phyloP scores from a whole-genome alignment of 179 eudicot species.

The Sideroxylon spinosum region DNA sequence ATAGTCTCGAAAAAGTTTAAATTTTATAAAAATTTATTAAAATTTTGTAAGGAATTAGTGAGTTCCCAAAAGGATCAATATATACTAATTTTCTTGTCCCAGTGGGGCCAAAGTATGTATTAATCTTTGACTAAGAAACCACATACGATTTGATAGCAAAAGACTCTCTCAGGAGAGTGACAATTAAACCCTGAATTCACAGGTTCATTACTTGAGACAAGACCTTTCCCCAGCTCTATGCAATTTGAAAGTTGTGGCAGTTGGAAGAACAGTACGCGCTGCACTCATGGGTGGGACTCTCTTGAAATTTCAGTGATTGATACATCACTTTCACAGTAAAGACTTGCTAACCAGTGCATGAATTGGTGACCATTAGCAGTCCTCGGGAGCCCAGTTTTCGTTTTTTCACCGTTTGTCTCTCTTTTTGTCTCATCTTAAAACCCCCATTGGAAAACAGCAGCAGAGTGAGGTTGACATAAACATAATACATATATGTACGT shows the following conservation, averaged over 20 bases:
- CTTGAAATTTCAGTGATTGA: neutral
- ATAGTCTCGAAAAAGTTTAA: too few species aligned
- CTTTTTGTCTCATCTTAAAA: constrained; percentile 5
- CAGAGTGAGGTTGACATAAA: neutral
- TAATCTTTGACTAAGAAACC: too few species aligned
- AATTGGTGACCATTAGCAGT: constrained; percentile 7
- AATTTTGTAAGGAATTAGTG: too few species aligned
- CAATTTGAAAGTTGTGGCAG: neutral
- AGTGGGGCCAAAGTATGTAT: too few species aligned
- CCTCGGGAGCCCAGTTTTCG: neutral
- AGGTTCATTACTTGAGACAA: neutral
- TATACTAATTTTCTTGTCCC: too few species aligned
- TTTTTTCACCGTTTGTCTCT: neutral
- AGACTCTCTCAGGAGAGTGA: too few species aligned
- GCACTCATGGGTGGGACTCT: neutral
- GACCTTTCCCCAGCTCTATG: neutral
- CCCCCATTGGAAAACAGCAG: neutral
- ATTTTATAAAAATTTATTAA: too few species aligned
- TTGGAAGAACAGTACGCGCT: neutral
- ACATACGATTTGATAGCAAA: too few species aligned
- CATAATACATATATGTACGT: neutral
- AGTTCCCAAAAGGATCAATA: too few species aligned
- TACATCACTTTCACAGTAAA: constrained; percentile 4
- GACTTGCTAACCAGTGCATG: neutral
- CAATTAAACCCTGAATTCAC: too few species aligned